phyloP scores from a whole-genome alignment of 2,329 filamentous ascomycete genomes.

The Mollisia scopiformis region DNA sequence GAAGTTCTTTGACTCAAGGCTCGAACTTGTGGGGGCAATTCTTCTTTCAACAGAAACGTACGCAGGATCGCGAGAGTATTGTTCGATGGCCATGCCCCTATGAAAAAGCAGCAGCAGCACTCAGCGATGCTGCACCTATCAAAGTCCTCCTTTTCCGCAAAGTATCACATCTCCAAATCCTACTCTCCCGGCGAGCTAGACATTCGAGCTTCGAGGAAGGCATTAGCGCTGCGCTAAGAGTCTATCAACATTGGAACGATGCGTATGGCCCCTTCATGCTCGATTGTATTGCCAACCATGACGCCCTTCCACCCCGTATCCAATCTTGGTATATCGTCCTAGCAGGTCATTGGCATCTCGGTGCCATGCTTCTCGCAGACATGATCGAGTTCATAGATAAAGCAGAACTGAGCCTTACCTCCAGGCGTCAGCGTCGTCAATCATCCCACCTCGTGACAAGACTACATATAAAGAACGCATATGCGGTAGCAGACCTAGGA shows the following conservation, averaged over 20 bases:
- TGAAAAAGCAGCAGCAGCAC: constrained; percentile 50
- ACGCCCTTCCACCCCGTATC: constrained; percentile 52
- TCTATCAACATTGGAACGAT: constrained; percentile 58
- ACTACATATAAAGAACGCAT: background rate
- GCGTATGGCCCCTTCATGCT: constrained; percentile 55
- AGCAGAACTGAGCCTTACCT: constrained; percentile 23
- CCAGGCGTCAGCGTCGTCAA: background rate
- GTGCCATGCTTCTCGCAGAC: constrained; percentile 56
- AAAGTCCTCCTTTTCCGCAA: constrained; percentile 62
- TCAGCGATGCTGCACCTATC: constrained; percentile 57
- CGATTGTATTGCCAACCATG: constrained; percentile 53
- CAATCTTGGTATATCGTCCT: constrained; percentile 64
- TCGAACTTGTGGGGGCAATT: background rate
- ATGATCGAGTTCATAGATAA: constrained; percentile 54
- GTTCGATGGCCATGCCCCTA: constrained; percentile 55
- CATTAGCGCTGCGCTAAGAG: constrained; percentile 49
- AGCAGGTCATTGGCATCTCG: constrained; percentile 60
- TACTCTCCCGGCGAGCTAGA: constrained; percentile 45
- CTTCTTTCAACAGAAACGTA: background rate
- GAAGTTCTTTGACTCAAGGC: background rate
- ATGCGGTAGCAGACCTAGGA: constrained; percentile 51
- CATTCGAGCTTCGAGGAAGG: constrained; percentile 49
- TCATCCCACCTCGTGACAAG: constrained; percentile 32
- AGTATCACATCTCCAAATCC: constrained; percentile 56
- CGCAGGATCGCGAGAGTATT: background rate